Evolutionary conservation across 371 early-diverging fungal species (phyloP), one percentile per base, ranked within the genome.

Genomic region (Mucor sp.): DNA sequence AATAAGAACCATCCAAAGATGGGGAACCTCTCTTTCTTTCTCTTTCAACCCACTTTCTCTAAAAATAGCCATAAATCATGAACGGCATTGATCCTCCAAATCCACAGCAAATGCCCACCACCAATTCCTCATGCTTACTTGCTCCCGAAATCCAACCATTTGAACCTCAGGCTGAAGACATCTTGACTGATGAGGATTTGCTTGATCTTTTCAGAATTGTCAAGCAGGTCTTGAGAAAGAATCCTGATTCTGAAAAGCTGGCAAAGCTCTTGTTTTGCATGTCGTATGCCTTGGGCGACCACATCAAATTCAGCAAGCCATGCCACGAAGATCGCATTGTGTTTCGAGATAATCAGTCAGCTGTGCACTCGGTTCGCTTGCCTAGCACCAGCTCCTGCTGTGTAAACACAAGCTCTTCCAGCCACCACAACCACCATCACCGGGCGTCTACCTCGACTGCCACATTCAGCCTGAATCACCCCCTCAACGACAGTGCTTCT

Each of bases 81-180:
- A 55, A 63, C 39, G 63, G 39, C 28, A 27, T 63, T 19, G 48
- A 63, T 5, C 37, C 63, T 25, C 55, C 55, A 55, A 48, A 35
- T 21, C 6, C 27, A 60, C 48, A 48, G 15, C 58, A 57, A 57
- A 23, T 23, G 12, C 23, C 27, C 27, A 43, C 43, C 27, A 43
- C 43, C 41, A 50, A 43, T 30, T 41, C 19, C 25, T 37, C 58
- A 32, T 72, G 68, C 39, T 56, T 72, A 37, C 30, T 65, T 21
- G 30, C 30, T 8, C 48, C 57, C 25, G 64, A 66, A 39, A 62
- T 86, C 27, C 73, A 72, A 23, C 32, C 28, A 27, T 72, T 70
- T 58, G 63, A 79, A 30, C 81, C 80, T 11, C 77, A 77, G 37
- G 80, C 79, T 17, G 83, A 83, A 56, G 83, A 83, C 62, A 83